Base-by-base conservation (phyloP, 345 rosid genomes). In the Sonneratia alba region DNA sequence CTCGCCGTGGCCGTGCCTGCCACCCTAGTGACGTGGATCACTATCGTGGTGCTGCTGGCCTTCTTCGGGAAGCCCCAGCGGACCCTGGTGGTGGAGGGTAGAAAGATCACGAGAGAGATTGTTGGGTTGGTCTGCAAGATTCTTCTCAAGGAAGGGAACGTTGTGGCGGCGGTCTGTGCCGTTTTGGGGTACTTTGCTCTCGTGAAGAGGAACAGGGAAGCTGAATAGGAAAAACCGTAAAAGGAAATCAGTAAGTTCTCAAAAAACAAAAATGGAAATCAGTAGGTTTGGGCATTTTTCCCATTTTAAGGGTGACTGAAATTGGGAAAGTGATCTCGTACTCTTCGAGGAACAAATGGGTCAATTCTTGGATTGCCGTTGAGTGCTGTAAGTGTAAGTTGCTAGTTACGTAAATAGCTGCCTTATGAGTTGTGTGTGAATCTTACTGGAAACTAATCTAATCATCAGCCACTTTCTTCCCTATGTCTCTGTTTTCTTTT, bases 1-100 rank as follows among this genome's bases (percentile, higher is more conserved):
- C 87, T 89, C 19, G 96, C 93, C 7, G 89, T 92, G 73, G 99
- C 87, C 38, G 94, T 95, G 70, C 99, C 99, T 0, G 98, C 97
- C 68, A 94, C 91, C 62, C 24, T 95, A 84, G 96, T 95, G 36
- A 92, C 85, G 43, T 95, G 99, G 99, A 95, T 95, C 61, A 76
- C 92, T 1, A 78, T 95, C 13, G 87, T 95, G 81, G 99, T 95
- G 47, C 66, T 95, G 78, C 84, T 95, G 57, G 89, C 99, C 36
- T 95, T 95, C 83, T 90, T 89, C 65, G 98, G 99, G 79, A 95
- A 92, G 79, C 94, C 98, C 6, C 89, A 83, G 68, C 85, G 82
- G 85, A 74, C 75, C 36, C 80, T 95, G 84, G 87, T 95, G 67
- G 78, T 87, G 22, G 98, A 92, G 80, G 97, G 89, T 12, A 87